Evolutionary conservation across 768 basidiomycete genomes (phyloP).

Genomic region (Fomitopsis pulvina): DNA sequence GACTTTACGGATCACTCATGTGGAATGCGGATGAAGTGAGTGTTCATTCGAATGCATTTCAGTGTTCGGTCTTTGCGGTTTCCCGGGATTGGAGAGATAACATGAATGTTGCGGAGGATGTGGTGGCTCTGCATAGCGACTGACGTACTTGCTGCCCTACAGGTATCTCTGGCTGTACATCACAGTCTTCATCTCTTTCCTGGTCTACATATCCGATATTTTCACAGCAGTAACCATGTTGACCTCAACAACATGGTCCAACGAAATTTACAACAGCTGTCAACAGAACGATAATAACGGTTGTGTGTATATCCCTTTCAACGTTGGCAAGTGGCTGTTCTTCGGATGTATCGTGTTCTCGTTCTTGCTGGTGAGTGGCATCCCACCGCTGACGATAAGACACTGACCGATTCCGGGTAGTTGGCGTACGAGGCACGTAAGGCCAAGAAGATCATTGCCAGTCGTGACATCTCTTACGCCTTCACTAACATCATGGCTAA

Average conservation of each 20-base stretch:
- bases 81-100: no score
- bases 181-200: constrained; percentile 90
- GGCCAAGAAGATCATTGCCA: constrained; percentile 88
- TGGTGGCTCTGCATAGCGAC: not conserved
- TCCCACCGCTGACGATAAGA: not conserved
- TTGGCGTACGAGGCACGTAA: constrained; percentile 90
- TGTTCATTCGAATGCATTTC: no score
- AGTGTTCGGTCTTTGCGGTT: not conserved
- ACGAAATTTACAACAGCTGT: constrained; percentile 82
- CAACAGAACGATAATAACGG: constrained; percentile 39
- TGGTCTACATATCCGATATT: constrained; percentile 96
- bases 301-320: constrained; percentile 84
- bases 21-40: constrained; percentile 79
- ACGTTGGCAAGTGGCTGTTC: constrained; percentile 92
- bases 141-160: constrained; percentile 4
- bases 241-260: constrained; percentile 84
- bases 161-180: constrained; percentile 94
- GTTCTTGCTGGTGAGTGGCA: constrained; percentile 78
- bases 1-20: constrained; percentile 90
- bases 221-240: constrained; percentile 98
- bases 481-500: constrained; percentile 98
- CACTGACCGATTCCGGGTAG: constrained; percentile 31
- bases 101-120: not conserved
- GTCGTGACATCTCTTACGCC: constrained; percentile 94
- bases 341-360: constrained; percentile 97